phyloP scores from a whole-genome alignment of 2,329 filamentous ascomycete genomes.

The Emergomyces orientalis region DNA sequence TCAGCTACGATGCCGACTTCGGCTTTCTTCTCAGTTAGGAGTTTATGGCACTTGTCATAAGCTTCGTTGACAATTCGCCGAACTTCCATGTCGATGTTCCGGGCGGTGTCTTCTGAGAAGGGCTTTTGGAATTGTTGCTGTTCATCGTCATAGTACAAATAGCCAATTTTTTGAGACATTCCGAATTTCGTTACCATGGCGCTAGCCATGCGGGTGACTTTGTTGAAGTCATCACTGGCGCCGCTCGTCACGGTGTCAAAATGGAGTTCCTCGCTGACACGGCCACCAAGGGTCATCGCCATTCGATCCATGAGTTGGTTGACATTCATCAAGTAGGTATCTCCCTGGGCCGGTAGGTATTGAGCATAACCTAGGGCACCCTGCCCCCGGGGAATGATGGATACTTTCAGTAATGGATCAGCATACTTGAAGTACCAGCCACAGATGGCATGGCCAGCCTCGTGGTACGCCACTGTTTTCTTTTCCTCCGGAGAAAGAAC shows the following conservation, averaged over 20 bases:
- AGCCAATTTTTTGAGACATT: conserved; percentile 91
- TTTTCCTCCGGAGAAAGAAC: conserved; percentile 92
- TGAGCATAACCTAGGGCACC: conserved; percentile 93
- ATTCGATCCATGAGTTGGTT: conserved; percentile 98
- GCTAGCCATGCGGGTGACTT: conserved; percentile 90
- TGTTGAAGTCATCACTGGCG: conserved; percentile 95
- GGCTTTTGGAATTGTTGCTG: conserved; percentile 82
- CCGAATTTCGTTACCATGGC: conserved; percentile 99
- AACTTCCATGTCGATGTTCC: conserved; percentile 85
- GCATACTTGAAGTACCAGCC: conserved; percentile 96
- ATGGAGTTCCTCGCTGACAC: conserved; percentile 90
- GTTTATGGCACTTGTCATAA: conserved; percentile 78
- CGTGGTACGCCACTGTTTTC: conserved; percentile 92
- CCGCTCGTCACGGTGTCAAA: conserved; percentile 95
- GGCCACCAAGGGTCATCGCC: conserved; percentile 97
- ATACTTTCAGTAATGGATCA: conserved; percentile 96
- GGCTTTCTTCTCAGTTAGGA: conserved; percentile 75
- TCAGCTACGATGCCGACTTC: conserved; percentile 87
- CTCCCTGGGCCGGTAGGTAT: conserved; percentile 73
- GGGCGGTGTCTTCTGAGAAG: conserved; percentile 88
- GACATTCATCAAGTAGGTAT: conserved; percentile 91
- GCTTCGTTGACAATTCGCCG: conserved; percentile 84
- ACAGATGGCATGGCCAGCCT: conserved; percentile 95
- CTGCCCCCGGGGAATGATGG: conserved; percentile 92
- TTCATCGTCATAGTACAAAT: conserved; percentile 79